Base-by-base conservation (phyloP, 169 alveolate genomes). In the Eimeria sp. region DNA sequence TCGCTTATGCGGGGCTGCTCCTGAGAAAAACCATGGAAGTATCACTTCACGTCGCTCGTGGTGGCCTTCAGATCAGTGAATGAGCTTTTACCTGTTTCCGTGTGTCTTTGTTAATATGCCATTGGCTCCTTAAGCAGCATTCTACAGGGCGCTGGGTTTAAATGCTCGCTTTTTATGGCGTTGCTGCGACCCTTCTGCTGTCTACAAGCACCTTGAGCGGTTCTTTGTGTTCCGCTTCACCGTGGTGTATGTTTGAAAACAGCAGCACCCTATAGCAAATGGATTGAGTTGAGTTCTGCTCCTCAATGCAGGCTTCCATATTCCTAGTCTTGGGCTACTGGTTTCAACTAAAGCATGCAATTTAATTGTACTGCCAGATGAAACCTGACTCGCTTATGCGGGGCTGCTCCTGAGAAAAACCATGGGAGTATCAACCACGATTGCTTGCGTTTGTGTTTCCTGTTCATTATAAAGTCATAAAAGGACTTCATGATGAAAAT, bases 301-400 rank as follows among this genome's bases (percentile, higher is more conserved):
- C 86, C 95, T 70, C 72, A 70, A 70, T 88, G 95, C 86, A 67
- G 72, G 86, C 83, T 88, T 67, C 95, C 95, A 88, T 88, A 88
- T 88, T 88, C 95, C 95, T 88, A 67, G 72, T 88, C 95, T 70
- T 88, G 95, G 95, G 95, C 34, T 43, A 88, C 86, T 70, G 95
- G 72, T 14, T 88, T 63, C 93, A 10, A 18, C 14, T 22, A 25
- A n/a, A 0, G 5, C 49, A 43, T 61, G 49, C 58, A 61, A 22
- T 57, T 10, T 45, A 2, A 9, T 47, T 76, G 65, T 5, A 20
- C 47, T 76, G 40, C 20, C 5, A 0, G 40, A 22, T 47, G 83
- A 70, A 70, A 45, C 57, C 86, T 70, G 75, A 88, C 95, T 47
- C 95, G 72, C 95, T 43, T 34, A 67, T 88, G 95, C 86, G 95